Evolutionary conservation across 306 rosid genomes (phyloP), one percentile per base, ranked within the genome.

Genomic region (Spatholobus suberectus): DNA sequence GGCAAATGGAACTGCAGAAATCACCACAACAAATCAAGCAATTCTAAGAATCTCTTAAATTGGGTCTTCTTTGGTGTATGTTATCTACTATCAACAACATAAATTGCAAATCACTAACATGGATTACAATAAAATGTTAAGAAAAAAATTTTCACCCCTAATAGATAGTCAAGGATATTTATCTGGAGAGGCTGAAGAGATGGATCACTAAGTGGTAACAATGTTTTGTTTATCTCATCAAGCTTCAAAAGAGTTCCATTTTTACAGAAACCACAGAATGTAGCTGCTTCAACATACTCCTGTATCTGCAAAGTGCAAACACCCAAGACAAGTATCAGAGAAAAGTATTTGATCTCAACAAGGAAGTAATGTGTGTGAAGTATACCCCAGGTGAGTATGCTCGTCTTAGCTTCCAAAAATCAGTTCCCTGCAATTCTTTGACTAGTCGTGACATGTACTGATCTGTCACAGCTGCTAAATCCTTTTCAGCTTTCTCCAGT

Each of bases 331-430:
- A 69, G 20, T 76, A 75, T 78, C 77, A 87, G 80, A 78, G 13
- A 70, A 20, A 38, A 54, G 74, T 59, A 71, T 46, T 65, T 15
- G 35, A 78, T 27, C 66, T 69, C 27, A 47, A 57, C 62, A 44
- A 52, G 77, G 65, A 77, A 81, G 81, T 72, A 72, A 89, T 29
- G 12, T 32, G 24, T 69, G 62, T 8, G 43, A 83, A 75, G 59
- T 34, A 76, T 82, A 93, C 99, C 97, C 98, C 98, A 6, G 98
- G 99, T 21, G 99, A 92, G 91, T 96, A 96, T 40, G 99, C 97
- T 73, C 96, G 91, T 85, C 99, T 87, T 51, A 96, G 94, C 92
- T 96, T 96, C 99, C 99, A 96, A 86, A 96, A 96, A 82, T 96
- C 99, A 71, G 92, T 90, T 72, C 99, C 99, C 79, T 89, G 89